Evolutionary conservation across 306 rosid species (phyloP), one percentile per base, ranked within the genome.

Genomic region (Canavalia ensiformis): DNA sequence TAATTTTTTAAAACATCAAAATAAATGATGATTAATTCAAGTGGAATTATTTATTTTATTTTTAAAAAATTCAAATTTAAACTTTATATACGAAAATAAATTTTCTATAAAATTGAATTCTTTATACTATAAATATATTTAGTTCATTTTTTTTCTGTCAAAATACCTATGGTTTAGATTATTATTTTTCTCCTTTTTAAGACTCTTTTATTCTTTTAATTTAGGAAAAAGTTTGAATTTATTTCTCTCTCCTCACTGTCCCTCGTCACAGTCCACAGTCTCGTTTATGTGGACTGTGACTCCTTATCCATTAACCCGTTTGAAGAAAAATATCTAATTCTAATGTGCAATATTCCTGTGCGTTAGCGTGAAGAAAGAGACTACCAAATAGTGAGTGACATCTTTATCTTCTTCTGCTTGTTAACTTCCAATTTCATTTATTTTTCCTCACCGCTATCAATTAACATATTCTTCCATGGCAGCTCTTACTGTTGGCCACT

Each of bases 401-500:
- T 29, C 2, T 67, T 54, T 65, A 73, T 74, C 75, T 55, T 58
- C 44, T 50, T 51, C 30, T 65, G 58, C 41, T 33, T 45, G n/a
- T 42, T 63, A 18, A 46, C 68, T 65, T 42, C 68, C 65, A 74
- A 63, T 62, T 63, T 30, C 67, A 50, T 7, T 25, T 1, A 3
- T 25, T 33, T 6, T 57, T 42, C 67, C 7, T 28, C 52, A 34
- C 33, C 3, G 1, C 28, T 35, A 49, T 37, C 28, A 63, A 10
- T 49, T 42, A 54, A 52, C 29, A 47, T 6, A 29, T 65, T 37
- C 83, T 58, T 76, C 76, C 75, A 91, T 88, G 95, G 89, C 91
- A 46, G 68, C 90, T 74, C 85, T 76, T 59, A 82, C 83, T 62
- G 35, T 74, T 68, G 56, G 77, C 45, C 62, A 51, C 11, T 79